Conservation (phyloP, 331 rosid species). For the Rosa hybrid region DNA sequence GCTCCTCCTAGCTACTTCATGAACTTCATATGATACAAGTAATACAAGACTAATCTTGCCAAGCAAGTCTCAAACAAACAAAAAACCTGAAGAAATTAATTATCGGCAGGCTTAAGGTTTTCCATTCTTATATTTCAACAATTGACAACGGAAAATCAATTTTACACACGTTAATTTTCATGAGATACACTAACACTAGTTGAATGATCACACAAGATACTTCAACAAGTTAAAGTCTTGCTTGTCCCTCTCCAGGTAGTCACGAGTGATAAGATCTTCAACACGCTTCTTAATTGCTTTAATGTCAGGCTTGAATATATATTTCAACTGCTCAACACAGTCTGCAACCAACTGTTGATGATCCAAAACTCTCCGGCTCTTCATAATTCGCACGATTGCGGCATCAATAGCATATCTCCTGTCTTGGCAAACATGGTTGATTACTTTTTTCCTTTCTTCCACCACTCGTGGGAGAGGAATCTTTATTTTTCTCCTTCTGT, state of each 20-base stretch:
- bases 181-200: neutral
- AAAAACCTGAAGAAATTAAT: no score
- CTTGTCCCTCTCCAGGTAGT: constrained; percentile 71
- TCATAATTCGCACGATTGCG: constrained; percentile 77
- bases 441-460: constrained; percentile 58
- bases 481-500: constrained; percentile 54
- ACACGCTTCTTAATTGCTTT: no score
- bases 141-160: no score
- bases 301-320: constrained; percentile 74
- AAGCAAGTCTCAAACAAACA: no score
- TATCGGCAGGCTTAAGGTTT: no score
- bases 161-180: no score
- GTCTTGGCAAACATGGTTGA: constrained; percentile 73
- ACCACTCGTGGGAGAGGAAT: constrained; percentile 70
- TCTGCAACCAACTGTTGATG: constrained; percentile 65
- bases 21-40: no score
- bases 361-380: constrained; percentile 58
- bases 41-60: no score
- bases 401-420: constrained; percentile 78
- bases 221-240: constrained; percentile 43
- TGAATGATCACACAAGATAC: constrained; percentile 52
- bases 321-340: constrained; percentile 64
- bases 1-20: no score
- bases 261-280: constrained; percentile 67
- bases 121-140: no score